phyloP scores from a whole-genome alignment of 768 basidiomycete genomes.

The Lyophyllum atratum region DNA sequence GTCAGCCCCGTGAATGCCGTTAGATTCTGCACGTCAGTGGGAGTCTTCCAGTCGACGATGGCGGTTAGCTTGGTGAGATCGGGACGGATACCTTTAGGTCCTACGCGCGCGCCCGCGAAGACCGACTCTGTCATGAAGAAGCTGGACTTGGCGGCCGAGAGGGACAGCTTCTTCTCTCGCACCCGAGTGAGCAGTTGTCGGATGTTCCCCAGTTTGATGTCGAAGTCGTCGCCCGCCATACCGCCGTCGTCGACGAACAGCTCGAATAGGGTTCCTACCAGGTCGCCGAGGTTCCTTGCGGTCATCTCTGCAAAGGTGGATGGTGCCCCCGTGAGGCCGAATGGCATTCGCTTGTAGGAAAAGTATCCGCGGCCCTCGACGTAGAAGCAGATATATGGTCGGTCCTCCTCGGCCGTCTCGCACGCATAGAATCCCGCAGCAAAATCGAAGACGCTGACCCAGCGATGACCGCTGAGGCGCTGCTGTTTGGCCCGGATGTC shows the following conservation, averaged over 20 bases:
- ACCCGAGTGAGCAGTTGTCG: conserved; percentile 24
- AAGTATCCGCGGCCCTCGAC: conserved; percentile 36
- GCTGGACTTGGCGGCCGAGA: conserved; percentile 4
- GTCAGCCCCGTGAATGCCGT: conserved; percentile 21
- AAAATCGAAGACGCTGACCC: conserved; percentile 34
- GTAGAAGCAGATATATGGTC: conserved; percentile 32
- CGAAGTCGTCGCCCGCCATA: conserved; percentile 31
- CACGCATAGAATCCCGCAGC: conserved; percentile 36
- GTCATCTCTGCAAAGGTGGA: conserved; percentile 32
- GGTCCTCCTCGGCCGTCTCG: conserved; percentile 13
- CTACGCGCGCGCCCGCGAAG: conserved; percentile 35
- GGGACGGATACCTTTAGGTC: conserved; percentile 32
- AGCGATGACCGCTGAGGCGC: conserved; percentile 34
- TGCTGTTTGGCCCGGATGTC: conserved; percentile 41
- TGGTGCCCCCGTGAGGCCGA: conserved; percentile 40
- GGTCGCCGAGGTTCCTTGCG: conserved; percentile 21
- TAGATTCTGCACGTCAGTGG: conserved; percentile 29
- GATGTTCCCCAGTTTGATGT: conserved; percentile 20
- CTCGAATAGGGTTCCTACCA: conserved; percentile 28
- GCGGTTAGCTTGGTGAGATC: conserved; percentile 37
- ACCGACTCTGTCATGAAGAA: conserved; percentile 37
- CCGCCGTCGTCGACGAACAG: conserved; percentile 43
- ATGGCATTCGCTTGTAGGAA: not conserved
- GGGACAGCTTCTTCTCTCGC: conserved; percentile 11
- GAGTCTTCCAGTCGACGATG: conserved; percentile 34